These are phyloP conservation scores for Saccharomyces hybrid DNA, from an alignment of 1,139 yeast genomes.

Conservation along the genomic window DNA sequence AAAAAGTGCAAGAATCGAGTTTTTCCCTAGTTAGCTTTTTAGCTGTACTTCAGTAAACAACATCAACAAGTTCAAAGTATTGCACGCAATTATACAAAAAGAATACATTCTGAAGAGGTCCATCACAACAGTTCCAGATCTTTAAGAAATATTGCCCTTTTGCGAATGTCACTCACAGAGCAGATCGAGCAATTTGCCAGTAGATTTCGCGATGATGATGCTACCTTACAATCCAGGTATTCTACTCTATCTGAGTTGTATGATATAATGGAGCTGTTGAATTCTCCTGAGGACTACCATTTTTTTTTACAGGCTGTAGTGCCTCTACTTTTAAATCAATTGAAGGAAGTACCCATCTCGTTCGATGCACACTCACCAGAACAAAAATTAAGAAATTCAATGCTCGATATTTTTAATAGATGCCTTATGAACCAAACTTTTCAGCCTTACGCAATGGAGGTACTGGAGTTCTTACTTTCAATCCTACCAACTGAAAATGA, in stretches of 20 bases:
- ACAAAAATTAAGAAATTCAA: slow-evolving; percentile 65
- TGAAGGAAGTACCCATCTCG: slow-evolving; percentile 67
- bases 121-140: neutral
- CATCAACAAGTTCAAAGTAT: neutral
- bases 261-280: slow-evolving; percentile 77
- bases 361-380: slow-evolving; percentile 56
- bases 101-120: neutral
- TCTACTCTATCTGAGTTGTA: slow-evolving; percentile 61
- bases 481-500: slow-evolving; percentile 76
- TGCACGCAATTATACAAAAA: neutral
- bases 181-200: slow-evolving; percentile 34
- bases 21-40: slow-evolving; percentile 1
- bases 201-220: slow-evolving; percentile 25
- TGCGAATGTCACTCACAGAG: slow-evolving; percentile 2
- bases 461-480: slow-evolving; percentile 54
- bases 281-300: slow-evolving; percentile 67
- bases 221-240: slow-evolving; percentile 19
- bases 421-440: slow-evolving; percentile 77
- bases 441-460: slow-evolving; percentile 58
- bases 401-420: slow-evolving; percentile 74
- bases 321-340: slow-evolving; percentile 53
- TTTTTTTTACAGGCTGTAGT: slow-evolving; percentile 53
- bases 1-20: slow-evolving; percentile 6
- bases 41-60: neutral
- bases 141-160: neutral